Conservation (phyloP, 179 eudicot species). For the Camellia oleifera region DNA sequence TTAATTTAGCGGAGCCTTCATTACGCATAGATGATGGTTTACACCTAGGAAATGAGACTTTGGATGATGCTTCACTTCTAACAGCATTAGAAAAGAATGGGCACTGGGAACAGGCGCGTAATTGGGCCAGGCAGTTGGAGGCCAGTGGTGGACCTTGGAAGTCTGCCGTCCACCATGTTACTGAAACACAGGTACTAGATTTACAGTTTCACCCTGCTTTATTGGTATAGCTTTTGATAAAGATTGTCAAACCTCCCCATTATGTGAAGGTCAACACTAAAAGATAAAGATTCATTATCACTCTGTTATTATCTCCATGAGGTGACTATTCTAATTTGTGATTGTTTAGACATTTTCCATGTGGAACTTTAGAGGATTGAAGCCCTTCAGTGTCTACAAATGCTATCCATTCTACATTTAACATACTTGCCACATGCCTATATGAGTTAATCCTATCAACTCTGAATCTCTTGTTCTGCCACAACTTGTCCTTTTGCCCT, state of each 20-base stretch:
- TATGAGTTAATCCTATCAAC: not conserved
- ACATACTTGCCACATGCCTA: not conserved
- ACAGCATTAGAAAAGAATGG: slow-evolving; percentile 76
- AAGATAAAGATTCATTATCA: not conserved
- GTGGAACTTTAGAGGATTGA: not conserved
- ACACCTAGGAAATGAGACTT: slow-evolving; percentile 68
- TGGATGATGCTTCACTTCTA: slow-evolving; percentile 89
- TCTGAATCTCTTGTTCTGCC: not conserved
- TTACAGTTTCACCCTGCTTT: not conserved
- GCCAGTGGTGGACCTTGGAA: slow-evolving; percentile 82
- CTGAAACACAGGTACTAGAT: slow-evolving; percentile 80
- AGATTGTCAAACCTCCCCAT: not conserved
- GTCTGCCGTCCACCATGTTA: slow-evolving; percentile 78
- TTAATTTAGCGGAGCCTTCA: slow-evolving; percentile 88
- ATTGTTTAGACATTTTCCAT: not conserved
- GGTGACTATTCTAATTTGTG: not conserved
- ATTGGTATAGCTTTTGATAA: not conserved
- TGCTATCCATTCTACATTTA: not conserved
- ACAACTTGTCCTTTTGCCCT: not conserved
- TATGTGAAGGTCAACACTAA: not conserved
- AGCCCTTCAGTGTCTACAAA: not conserved
- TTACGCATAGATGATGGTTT: slow-evolving; percentile 69
- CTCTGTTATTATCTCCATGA: not conserved
- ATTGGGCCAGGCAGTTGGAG: slow-evolving; percentile 89
- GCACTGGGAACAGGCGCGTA: slow-evolving; percentile 94